phyloP scores from a whole-genome alignment of 192 early-diverging fungal genomes.

The Haplosporangium gracile region DNA sequence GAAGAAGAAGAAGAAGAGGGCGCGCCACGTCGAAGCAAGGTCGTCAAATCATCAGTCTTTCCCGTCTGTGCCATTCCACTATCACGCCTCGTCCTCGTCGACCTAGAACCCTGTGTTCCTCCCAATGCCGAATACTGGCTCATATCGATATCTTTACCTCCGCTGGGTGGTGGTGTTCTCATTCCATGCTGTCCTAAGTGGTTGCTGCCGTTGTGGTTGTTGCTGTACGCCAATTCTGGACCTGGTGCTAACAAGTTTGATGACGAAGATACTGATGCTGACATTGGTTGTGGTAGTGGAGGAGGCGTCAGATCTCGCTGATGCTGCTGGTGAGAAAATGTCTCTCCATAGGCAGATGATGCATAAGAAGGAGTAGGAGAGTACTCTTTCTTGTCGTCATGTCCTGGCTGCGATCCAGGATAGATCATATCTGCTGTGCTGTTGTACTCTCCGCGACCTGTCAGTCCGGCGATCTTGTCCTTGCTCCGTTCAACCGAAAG shows the following conservation, averaged over 20 bases:
- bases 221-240: background rate
- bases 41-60: constrained; percentile 14
- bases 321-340: constrained; percentile 3
- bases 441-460: constrained; percentile 21
- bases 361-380: constrained; percentile 7
- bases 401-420: constrained; percentile 22
- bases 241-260: background rate
- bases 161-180: constrained; percentile 50
- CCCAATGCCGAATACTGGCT: constrained; percentile 16
- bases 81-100: constrained; percentile 17
- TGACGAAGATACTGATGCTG: background rate
- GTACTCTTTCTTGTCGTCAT: constrained; percentile 34
- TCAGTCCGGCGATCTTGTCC: constrained; percentile 9
- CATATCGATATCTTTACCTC: constrained; percentile 37
- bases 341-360: background rate
- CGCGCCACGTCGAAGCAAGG: constrained; percentile 18
- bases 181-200: constrained; percentile 20
- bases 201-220: background rate
- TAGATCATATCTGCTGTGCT: constrained; percentile 20
- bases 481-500: constrained; percentile 8
- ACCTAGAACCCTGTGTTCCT: background rate
- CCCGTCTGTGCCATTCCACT: constrained; percentile 22
- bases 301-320: constrained; percentile 22
- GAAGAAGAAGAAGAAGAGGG: constrained; percentile 4
- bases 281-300: background rate